Evolutionary conservation across 495 filamentous ascomycete genomes (phyloP), one percentile per base, ranked within the genome.

Genomic region (Penicillium waksmanii): DNA sequence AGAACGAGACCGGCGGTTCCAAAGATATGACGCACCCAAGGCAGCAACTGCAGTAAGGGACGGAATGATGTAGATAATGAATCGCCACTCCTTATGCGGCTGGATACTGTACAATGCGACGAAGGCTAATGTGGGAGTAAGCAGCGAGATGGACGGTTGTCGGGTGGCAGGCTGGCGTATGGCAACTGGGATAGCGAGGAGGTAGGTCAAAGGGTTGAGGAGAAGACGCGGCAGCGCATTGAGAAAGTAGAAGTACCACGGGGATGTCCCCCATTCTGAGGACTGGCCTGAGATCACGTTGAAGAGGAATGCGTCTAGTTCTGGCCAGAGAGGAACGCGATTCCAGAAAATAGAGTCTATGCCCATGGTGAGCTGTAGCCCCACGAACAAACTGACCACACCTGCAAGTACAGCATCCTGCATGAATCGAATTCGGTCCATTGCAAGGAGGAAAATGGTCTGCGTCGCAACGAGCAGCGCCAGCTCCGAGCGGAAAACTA

Each of bases 341-440:
- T 92, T 91, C 96, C 94, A 99, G 77, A 98, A 96, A 74, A 89
- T 91, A 15, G 89, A 91, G 79, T 99, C 95, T 46, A 96, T 73
- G 5, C 85, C 74, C 23, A 97, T 74, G 2, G 92, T 92, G 27
- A 83, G 65, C 10, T 74, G 34, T 2, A 97, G 80, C 13, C 89
- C 87, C 42, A 87, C 58, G 10, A 77, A 7, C 21, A 86, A 81
- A 33, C 92, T 88, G 7, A 78, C 57, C n/a, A 88, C 18, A 17
- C 95, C 92, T n/a, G 89, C 82, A 27, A 79, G 73, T 46, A 96
- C 73, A 51, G 93, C 83, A 17, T 82, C 78, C 23, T 70, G 65
- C 19, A 68, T 54, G 8, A 96, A 67, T 2, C 80, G 78, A 55
- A 87, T 82, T 1, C 84, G 80, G 5, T 76, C 72, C 15, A 74